Conservation (phyloP, 169 alveolate species). For the Amoebophrya sp. region DNA sequence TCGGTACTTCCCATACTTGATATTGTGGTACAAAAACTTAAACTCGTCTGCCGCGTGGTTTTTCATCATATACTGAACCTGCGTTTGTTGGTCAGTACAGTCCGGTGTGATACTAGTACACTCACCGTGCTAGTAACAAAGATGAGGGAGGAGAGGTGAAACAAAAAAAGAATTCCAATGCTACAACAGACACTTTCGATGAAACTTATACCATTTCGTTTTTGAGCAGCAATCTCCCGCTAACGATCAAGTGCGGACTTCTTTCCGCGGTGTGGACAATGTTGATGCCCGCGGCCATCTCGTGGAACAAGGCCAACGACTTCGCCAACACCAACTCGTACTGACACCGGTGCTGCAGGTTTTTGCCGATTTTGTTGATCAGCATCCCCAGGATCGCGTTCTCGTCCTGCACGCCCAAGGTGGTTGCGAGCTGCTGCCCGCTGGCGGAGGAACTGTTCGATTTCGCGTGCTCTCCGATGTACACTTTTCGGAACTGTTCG, state of each 20-base stretch:
- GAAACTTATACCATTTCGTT: slow-evolving; percentile 75
- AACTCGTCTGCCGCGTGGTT: slow-evolving; percentile 60
- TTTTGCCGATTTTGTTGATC: slow-evolving; percentile 65
- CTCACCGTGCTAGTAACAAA: too few species aligned
- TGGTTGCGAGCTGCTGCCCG: slow-evolving; percentile 48
- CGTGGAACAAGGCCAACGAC: slow-evolving; percentile 76
- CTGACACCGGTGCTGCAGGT: slow-evolving; percentile 70
- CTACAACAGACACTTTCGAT: too few species aligned
- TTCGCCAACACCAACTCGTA: slow-evolving; percentile 73
- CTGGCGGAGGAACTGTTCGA: slow-evolving; percentile 50
- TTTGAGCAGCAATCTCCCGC: slow-evolving; percentile 79
- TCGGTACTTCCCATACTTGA: slow-evolving; percentile 70
- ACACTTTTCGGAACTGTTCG: slow-evolving; percentile 82
- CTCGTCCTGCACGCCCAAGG: slow-evolving; percentile 61
- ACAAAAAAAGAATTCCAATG: too few species aligned
- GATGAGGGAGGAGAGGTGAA: too few species aligned
- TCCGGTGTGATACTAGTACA: too few species aligned
- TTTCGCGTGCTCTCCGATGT: slow-evolving; percentile 77
- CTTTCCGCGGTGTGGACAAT: slow-evolving; percentile 82
- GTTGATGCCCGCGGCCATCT: slow-evolving; percentile 83
- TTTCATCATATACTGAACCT: slow-evolving; percentile 47
- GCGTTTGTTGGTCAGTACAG: too few species aligned
- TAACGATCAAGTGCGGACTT: slow-evolving; percentile 77
- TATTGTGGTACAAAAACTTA: slow-evolving; percentile 50
- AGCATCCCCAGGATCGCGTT: slow-evolving; percentile 62